These are phyloP conservation scores for Monilinia fructigena DNA, from an alignment of 2,329 filamentous ascomycete genomes.

Conservation along the genomic window DNA sequence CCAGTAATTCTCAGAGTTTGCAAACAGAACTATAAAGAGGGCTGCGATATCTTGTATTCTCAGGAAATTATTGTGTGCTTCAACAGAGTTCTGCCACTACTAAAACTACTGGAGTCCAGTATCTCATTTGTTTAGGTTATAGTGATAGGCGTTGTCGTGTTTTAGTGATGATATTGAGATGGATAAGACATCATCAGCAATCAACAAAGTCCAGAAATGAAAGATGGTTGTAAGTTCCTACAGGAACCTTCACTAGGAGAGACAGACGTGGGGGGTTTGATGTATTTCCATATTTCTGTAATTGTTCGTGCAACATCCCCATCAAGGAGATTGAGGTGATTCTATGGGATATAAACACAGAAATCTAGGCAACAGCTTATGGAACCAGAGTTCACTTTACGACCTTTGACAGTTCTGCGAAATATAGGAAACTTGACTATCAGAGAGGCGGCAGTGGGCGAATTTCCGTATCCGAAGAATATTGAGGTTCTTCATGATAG, in stretches of 20 bases:
- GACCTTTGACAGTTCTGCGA: not conserved
- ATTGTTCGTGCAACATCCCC: not conserved
- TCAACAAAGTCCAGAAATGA: not conserved
- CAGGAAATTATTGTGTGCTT: not conserved
- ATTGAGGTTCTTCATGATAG: not conserved
- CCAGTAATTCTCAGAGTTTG: not conserved
- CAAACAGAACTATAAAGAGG: not conserved
- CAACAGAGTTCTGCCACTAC: not conserved
- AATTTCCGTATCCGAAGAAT: not conserved
- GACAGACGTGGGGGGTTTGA: not conserved
- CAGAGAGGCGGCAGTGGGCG: not conserved
- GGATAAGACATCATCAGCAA: not conserved
- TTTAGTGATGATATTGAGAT: not conserved
- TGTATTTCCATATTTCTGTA: not conserved
- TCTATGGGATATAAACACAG: not conserved
- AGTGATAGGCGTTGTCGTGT: not conserved
- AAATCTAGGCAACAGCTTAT: not conserved
- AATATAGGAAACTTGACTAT: not conserved
- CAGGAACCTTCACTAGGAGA: not conserved
- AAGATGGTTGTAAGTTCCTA: not conserved
- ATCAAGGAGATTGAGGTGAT: not conserved
- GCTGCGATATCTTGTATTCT: not conserved
- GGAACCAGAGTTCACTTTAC: not conserved
- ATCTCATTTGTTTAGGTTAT: not conserved
- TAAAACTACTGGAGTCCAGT: not conserved